Evolutionary conservation across 2,329 filamentous ascomycete genomes (phyloP).

Genomic region (Calonectria pseudoturangicola): DNA sequence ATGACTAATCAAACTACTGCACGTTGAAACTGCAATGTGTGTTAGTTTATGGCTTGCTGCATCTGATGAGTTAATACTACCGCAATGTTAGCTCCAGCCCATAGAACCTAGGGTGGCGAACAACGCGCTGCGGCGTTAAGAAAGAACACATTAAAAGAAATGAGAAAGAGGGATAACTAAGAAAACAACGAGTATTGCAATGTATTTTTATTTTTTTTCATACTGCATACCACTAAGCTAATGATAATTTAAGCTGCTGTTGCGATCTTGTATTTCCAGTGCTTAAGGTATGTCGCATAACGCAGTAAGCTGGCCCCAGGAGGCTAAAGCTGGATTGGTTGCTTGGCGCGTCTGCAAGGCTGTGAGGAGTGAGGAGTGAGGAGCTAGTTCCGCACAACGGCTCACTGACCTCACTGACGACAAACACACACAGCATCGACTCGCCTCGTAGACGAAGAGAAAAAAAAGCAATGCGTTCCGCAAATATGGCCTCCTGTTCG

Average conservation of each 20-base stretch:
- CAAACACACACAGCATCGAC: constrained; percentile 11
- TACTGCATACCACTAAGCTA: too few relatives aligned
- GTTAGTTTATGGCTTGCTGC: constrained; percentile 14
- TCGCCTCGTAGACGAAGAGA: not conserved
- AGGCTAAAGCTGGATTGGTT: constrained; percentile 8
- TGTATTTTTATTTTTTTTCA: too few relatives aligned
- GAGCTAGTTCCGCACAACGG: constrained; percentile 14
- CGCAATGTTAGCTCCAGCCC: too few relatives aligned
- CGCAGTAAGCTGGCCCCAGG: not conserved
- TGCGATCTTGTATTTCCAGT: too few relatives aligned
- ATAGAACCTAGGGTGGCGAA: too few relatives aligned
- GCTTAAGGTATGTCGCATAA: too few relatives aligned
- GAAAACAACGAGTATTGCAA: too few relatives aligned
- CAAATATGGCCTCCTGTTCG: not conserved
- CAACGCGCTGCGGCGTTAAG: too few relatives aligned
- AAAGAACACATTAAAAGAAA: too few relatives aligned
- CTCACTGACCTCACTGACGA: constrained; percentile 13
- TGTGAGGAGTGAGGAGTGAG: not conserved
- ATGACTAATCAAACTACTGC: constrained; percentile 11
- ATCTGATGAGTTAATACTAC: constrained; percentile 1
- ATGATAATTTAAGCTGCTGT: too few relatives aligned
- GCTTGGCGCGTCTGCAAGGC: constrained; percentile 20
- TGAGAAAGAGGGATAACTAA: too few relatives aligned
- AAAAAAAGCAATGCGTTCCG: not conserved
- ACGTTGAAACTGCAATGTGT: not conserved